Evolutionary conservation across 257 asterid genomes (phyloP), one percentile per base, ranked within the genome.

Genomic region (Ajuga chamaepitys): DNA sequence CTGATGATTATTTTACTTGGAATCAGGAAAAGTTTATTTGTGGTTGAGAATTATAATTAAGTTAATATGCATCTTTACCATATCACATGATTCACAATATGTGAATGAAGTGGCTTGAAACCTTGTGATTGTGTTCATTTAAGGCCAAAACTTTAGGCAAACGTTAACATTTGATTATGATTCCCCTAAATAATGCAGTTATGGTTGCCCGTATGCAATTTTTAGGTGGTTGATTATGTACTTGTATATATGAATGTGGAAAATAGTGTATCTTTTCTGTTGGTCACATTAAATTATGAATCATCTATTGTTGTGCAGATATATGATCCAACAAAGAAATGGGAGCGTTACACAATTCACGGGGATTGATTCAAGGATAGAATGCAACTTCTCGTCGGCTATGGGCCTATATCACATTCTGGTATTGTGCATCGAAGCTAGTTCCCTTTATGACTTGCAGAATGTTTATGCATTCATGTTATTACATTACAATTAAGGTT

Each of bases 321-420:
- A 73, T 92, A 92, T 14, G 98, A 92, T 51, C 97, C 97, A 14
- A 85, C 96, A n/a, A 87, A 68, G 83, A 89, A 87, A 73, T 89
- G 96, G 96, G 95, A 89, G 56, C 82, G 97, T 17, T 92, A 92
- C 51, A 92, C 98, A 21, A 92, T 89, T 70, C 98, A 92, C 28
- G 98, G 97, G 50, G 91, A 92, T 75, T 92, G 76, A 85, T 70
- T 69, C 26, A 44, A 53, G 70, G 74, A 37, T 35, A 24, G 40
- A 57, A 9, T 14, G 66, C 35, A 5, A 44, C 24, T 28, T 38
- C 34, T 42, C 9, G 50, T 28, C 7, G 51, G 26, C 64, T 1
- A 38, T 48, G 11, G 21, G 1, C 46, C 22, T 30, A 9, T 24
- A 30, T 37, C 64, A 20, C 16, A 13, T 51, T 54, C 51, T n/a